Evolutionary conservation across 2,329 filamentous ascomycete species (phyloP).

Genomic region (Neopestalotiopsis sp.): DNA sequence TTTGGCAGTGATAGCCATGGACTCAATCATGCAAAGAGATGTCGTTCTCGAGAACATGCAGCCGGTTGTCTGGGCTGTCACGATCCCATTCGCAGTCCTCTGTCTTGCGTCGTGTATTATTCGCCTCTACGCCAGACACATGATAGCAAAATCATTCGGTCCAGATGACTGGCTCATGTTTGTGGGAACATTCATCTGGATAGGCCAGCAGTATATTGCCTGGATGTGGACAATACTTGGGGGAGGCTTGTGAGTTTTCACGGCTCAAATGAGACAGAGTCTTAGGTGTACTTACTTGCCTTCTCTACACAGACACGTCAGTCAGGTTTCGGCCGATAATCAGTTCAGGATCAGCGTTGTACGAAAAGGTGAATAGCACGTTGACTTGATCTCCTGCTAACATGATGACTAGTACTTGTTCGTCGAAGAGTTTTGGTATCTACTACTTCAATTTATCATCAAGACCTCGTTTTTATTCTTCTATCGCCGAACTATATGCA

Average conservation of each 20-base stretch:
- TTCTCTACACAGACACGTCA: neutral
- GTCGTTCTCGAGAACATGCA: conserved; percentile 10
- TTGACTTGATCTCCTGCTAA: neutral
- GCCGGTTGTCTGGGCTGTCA: neutral
- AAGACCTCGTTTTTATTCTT: conserved; percentile 41
- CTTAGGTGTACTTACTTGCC: neutral
- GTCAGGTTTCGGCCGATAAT: neutral
- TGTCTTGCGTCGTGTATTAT: neutral
- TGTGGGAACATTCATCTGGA: neutral
- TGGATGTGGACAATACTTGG: conserved; percentile 16
- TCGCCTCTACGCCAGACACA: neutral
- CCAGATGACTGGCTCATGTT: conserved; percentile 10
- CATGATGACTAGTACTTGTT: conserved; percentile 32
- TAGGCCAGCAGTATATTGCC: conserved; percentile 11
- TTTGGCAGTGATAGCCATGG: neutral
- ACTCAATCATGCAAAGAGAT: neutral
- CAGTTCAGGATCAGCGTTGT: neutral
- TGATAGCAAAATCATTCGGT: neutral
- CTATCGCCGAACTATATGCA: conserved; percentile 28
- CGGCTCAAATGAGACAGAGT: neutral
- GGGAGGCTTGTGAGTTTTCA: conserved; percentile 16
- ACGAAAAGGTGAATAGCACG: neutral
- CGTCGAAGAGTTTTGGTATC: conserved; percentile 38
- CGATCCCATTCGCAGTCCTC: neutral
- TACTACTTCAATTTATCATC: conserved; percentile 37